Evolutionary conservation across 192 early-diverging fungal genomes (phyloP), one percentile per base, ranked within the genome.

Genomic region (Chytriomyces sp.): DNA sequence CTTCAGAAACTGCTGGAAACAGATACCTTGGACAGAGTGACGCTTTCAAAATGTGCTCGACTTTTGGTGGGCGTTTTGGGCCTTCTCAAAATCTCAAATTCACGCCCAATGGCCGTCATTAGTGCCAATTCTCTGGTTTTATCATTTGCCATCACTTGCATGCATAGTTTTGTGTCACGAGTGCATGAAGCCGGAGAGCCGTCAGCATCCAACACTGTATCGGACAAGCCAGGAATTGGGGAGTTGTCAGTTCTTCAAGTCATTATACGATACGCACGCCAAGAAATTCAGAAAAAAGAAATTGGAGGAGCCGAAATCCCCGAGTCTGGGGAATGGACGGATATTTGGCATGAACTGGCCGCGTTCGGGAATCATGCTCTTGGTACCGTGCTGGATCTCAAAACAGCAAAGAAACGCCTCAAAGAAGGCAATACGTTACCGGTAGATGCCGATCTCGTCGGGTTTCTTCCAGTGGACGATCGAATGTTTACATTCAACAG

Each of bases 401-500:
- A 16, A 13, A 23, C 13, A 43, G 13, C 24, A 11, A 64, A 64
- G 35, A 43, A 28, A 23, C 63, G 24, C 11, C 11, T 64, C 62
- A 64, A 24, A 28, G 26, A 28, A 23, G 26, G 16, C 13, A 57
- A 0, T 9, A 5, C 69, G 24, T 16, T 18, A 2, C 10, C 46
- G 48, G 23, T 71, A 10, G 69, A 71, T 23, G 16, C 20, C 13
- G 69, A 59, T 7, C 26, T 50, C 23, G 23, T 71, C 7, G 69
- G 69, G 26, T 71, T 71, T 57, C 7, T 26, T 7, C 24, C 69
- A 20, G 47, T 71, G 10, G 69, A 71, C 57, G 57, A 23, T 8
- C 20, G 50, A 16, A 9, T 23, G 16, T 71, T 26, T 71, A 43
- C 10, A 1, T 44, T 71, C 49, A 71, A 71, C 35, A 23, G 9